These are phyloP conservation scores for Penstemon davidsonii DNA, from an alignment of 257 asterid species.

Conservation along the genomic window DNA sequence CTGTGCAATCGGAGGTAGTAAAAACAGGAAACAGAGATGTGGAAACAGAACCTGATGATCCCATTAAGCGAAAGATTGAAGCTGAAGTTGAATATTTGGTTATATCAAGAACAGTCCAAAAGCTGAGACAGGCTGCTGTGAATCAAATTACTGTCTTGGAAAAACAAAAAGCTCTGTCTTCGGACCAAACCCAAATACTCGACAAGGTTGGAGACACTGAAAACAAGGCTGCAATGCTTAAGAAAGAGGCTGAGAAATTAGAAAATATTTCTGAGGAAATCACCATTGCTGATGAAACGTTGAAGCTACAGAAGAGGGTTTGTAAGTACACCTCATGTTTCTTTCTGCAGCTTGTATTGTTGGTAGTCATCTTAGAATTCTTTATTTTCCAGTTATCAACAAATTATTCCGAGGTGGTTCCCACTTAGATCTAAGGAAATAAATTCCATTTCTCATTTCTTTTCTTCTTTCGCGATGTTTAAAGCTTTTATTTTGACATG, in stretches of 20 bases:
- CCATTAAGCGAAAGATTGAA: slow-evolving; percentile 63
- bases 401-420: slow-evolving; percentile 44
- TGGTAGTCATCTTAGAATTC: slow-evolving; percentile 38
- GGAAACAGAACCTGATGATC: slow-evolving; percentile 49
- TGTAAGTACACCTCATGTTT: slow-evolving; percentile 54
- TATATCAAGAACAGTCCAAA: slow-evolving; percentile 45
- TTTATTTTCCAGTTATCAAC: slow-evolving; percentile 40
- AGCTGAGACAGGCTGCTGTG: slow-evolving; percentile 33
- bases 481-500: neutral
- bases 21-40: slow-evolving; percentile 32
- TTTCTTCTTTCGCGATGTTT: neutral
- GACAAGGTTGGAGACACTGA: slow-evolving; percentile 42
- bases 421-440: slow-evolving; percentile 43
- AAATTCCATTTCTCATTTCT: neutral
- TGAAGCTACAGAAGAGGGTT: slow-evolving; percentile 50
- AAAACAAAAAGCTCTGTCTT: slow-evolving; percentile 35
- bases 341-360: slow-evolving; percentile 48
- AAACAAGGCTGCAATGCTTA: slow-evolving; percentile 39
- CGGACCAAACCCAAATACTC: slow-evolving; percentile 39
- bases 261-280: slow-evolving; percentile 38
- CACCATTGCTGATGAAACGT: slow-evolving; percentile 36
- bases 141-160: slow-evolving; percentile 44
- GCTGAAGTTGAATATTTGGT: slow-evolving; percentile 68
- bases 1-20: slow-evolving; percentile 38
- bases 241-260: slow-evolving; percentile 40